These are phyloP conservation scores for Pouteria glomerata DNA, from an alignment of 148 eudicot species.

Conservation along the genomic window DNA sequence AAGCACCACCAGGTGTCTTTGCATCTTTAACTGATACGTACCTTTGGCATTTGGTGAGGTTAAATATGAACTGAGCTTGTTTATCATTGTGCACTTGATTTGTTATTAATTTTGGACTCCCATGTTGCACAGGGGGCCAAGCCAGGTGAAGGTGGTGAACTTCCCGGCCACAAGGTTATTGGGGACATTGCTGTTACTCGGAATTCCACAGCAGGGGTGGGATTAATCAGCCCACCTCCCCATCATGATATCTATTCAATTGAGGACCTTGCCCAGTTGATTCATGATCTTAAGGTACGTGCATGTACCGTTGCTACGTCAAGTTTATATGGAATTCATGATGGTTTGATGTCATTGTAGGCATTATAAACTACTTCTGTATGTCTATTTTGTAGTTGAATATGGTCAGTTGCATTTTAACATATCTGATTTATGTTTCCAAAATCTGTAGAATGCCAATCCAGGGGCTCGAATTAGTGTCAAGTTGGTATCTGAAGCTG, in stretches of 20 bases:
- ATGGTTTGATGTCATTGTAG: conserved; percentile 2
- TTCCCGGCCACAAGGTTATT: conserved; percentile 96
- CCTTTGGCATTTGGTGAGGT: conserved; percentile 73
- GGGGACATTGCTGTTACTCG: conserved; percentile 96
- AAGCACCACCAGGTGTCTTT: conserved; percentile 63
- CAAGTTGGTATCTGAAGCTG: conserved; percentile 96
- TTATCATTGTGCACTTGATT: background rate
- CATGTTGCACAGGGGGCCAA: conserved; percentile 73
- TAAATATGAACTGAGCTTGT: conserved; percentile 24
- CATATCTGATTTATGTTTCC: background rate
- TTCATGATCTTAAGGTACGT: conserved; percentile 89
- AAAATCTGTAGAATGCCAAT: conserved; percentile 67
- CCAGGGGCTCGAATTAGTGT: conserved; percentile 95
- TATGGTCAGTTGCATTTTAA: too few relatives aligned
- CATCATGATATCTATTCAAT: conserved; percentile 98
- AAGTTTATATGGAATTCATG: background rate
- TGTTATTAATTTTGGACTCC: conserved; percentile 6
- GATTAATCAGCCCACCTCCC: conserved; percentile 98
- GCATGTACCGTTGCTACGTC: background rate
- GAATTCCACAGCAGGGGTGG: conserved; percentile 98
- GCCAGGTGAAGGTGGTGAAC: conserved; percentile 99
- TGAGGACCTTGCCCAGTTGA: conserved; percentile 97
- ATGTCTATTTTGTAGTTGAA: too few relatives aligned
- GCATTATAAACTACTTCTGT: background rate
- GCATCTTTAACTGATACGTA: conserved; percentile 61